Evolutionary conservation across 1,139 yeast genomes (phyloP).

Genomic region (Lodderomyces oxycetoniae): DNA sequence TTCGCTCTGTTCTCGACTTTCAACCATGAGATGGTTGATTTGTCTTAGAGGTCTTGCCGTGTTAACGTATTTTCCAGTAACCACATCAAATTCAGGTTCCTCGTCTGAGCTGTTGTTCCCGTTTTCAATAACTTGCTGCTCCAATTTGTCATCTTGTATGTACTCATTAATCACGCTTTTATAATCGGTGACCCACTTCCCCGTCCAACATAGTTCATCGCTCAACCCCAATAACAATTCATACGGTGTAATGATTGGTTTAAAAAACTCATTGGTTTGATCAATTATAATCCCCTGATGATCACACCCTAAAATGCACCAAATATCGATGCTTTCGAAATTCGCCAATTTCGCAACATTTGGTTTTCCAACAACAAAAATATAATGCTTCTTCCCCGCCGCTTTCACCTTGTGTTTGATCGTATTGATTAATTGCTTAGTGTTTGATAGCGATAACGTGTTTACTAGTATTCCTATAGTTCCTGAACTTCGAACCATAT

Average conservation of each 20-base stretch:
- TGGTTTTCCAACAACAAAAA: constrained; percentile 98
- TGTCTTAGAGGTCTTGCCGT: constrained; percentile 72
- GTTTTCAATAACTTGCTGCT: too few relatives aligned
- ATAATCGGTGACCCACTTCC: constrained; percentile 87
- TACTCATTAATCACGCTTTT: constrained; percentile 41
- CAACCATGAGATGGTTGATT: constrained; percentile 59
- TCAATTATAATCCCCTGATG: constrained; percentile 88
- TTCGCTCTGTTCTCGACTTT: constrained; percentile 27
- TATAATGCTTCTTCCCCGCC: constrained; percentile 87
- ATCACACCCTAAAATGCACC: constrained; percentile 95
- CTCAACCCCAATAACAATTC: constrained; percentile 78
- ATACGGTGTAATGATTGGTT: constrained; percentile 91
- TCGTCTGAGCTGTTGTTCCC: constrained; percentile 29
- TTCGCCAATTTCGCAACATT: constrained; percentile 95
- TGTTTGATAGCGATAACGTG: constrained; percentile 74
- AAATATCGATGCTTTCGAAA: constrained; percentile 83
- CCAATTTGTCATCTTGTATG: constrained; percentile 19
- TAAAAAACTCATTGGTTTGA: constrained; percentile 71
- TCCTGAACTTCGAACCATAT: constrained; percentile 83
- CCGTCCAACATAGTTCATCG: constrained; percentile 80
- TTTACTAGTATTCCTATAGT: constrained; percentile 89
- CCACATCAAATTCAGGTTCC: constrained; percentile 82
- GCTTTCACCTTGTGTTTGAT: constrained; percentile 56
- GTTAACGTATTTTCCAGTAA: constrained; percentile 70
- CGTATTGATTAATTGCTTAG: constrained; percentile 57